phyloP scores from a whole-genome alignment of 345 rosid species.

The Citrus reticulata region DNA sequence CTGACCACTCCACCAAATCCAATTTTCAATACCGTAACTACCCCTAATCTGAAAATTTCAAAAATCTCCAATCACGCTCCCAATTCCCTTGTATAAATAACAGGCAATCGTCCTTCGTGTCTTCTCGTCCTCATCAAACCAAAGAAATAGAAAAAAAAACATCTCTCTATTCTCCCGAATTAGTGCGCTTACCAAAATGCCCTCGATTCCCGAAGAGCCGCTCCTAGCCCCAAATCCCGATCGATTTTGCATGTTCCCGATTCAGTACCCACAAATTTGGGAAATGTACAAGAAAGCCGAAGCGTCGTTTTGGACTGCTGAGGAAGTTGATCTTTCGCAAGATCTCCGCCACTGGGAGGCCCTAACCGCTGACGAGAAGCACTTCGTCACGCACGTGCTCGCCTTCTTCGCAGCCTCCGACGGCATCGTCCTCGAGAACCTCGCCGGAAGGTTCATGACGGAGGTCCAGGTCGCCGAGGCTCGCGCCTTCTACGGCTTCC shows the following conservation, averaged over 20 bases:
- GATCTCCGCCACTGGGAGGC: constrained; percentile 76
- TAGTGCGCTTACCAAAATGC: not conserved
- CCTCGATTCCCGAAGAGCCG: constrained; percentile 73
- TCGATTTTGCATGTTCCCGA: constrained; percentile 95
- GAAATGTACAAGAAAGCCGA: constrained; percentile 98
- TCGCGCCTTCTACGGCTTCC: constrained; percentile 96
- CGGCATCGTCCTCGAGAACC: constrained; percentile 87
- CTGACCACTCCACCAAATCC: not conserved
- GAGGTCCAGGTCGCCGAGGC: constrained; percentile 94
- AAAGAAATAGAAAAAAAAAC: too few relatives aligned
- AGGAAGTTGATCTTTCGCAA: constrained; percentile 89
- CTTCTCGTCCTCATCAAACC: not conserved
- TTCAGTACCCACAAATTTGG: constrained; percentile 88
- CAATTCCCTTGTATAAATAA: constrained; percentile 10
- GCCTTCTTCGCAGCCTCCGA: constrained; percentile 98
- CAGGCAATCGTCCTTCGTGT: not conserved
- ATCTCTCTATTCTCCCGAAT: not conserved
- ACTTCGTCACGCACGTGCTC: constrained; percentile 85
- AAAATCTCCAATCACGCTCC: constrained; percentile 12
- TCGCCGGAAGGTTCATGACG: constrained; percentile 85
- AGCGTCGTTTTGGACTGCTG: constrained; percentile 98
- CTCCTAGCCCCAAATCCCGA: constrained; percentile 68
- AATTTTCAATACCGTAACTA: not conserved
- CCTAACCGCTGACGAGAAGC: constrained; percentile 67
- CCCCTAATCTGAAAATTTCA: constrained; percentile 5